Base-by-base conservation (phyloP, 2,329 filamentous ascomycete species). In the Aspergillus sojae region DNA sequence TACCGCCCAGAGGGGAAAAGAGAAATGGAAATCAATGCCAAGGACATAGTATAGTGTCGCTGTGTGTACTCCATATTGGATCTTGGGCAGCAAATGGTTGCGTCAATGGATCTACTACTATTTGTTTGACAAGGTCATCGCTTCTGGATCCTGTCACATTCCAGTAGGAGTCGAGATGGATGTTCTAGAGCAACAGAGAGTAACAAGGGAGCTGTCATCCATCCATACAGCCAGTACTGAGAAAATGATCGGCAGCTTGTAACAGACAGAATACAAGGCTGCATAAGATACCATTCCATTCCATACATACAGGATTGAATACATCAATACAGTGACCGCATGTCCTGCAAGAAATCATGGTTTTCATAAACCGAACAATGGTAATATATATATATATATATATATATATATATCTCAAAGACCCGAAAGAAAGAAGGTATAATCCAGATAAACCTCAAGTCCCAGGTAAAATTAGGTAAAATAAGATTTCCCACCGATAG, bases 201-300 rank as follows among this genome's bases (percentile, higher is more conserved):
- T 54, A 14, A 54, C 52, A 54, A 39, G 12, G 21, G 52, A 39
- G n/a, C 32, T 58, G 56, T 58, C 41, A 58, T 48, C n/a, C 50
- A 50, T 48, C 28, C 26, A 55, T 30, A 28, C 26, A 32, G 26
- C 21, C 28, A 19, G 39, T 57, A 36, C 32, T 52, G 43, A n/a
- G 28, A 45, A 55, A 34, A 36, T 34, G 58, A 36, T 61, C 52
- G 30, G 28, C 48, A 41, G 23, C n/a, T 32, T 30, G 34, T 57
- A 36, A 19, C 46, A 30, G 23, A 58, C 23, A 34, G 28, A n/a
- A 46, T 39, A 28, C 48, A 52, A 19, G 16, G 48, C 41, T 50
- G 32, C 56, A 58, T 46, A 21, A 12, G 23, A 52, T 32, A 46
- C 50, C n/a, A 39, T 32, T n/a, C 5, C 21, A 21, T 6, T 55